Evolutionary conservation across 768 basidiomycete genomes (phyloP).

Genomic region (Melanogaster broomeanus): DNA sequence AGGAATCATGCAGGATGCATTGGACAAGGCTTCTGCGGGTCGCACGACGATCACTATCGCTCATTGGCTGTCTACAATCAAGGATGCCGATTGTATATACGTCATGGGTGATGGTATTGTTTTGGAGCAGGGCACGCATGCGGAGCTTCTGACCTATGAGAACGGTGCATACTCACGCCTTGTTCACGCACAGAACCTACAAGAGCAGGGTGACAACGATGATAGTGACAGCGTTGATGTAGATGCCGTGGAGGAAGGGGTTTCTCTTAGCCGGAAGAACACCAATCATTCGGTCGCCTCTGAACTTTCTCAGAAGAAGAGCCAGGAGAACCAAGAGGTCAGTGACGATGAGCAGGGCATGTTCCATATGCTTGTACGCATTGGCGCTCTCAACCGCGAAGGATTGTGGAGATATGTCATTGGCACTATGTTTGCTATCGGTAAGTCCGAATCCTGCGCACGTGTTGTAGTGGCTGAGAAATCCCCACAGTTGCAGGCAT

Average conservation of each 20-base stretch:
- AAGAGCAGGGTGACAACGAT: conserved; percentile 46
- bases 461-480: no score
- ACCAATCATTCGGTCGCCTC: no score
- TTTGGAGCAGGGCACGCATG: no score
- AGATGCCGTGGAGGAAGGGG: conserved; percentile 55
- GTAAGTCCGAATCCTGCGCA: no score
- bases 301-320: conserved; percentile 60
- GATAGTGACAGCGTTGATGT: conserved; percentile 33
- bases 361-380: no score
- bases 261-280: conserved; percentile 62
- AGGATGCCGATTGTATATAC: no score
- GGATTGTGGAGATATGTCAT: no score
- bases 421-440: no score
- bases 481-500: no score
- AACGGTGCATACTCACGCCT: conserved; percentile 76
- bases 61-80: conserved; percentile 84
- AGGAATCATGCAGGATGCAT: conserved; percentile 88
- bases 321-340: conserved; percentile 31
- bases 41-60: conserved; percentile 79
- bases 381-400: no score
- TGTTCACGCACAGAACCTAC: conserved; percentile 77
- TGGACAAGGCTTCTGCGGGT: conserved; percentile 81
- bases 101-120: no score
- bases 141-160: conserved; percentile 56
- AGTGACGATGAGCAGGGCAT: no score